Conservation (phyloP, 768 basidiomycete genomes). For the Paxillus ammoniavirescens region DNA sequence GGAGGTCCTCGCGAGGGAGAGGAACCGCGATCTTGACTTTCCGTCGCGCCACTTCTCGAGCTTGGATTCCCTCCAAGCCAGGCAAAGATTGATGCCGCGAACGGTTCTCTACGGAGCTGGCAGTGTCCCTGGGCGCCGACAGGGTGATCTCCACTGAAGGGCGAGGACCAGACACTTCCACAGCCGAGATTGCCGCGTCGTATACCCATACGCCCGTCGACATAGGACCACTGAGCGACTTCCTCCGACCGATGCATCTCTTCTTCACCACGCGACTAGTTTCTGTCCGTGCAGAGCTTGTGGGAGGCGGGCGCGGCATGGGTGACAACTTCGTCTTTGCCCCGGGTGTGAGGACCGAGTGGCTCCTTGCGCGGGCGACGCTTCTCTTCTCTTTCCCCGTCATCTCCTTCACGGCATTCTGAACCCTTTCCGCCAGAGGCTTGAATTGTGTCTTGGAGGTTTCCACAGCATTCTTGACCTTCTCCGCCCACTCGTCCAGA, state of each 20-base stretch:
- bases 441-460: slow-evolving; percentile 55
- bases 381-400: slow-evolving; percentile 20
- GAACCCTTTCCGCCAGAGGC: slow-evolving; percentile 43
- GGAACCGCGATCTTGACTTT: slow-evolving; percentile 21
- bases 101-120: slow-evolving; percentile 5
- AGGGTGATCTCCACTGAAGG: slow-evolving; percentile 23
- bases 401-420: slow-evolving; percentile 12
- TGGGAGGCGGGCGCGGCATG: neutral
- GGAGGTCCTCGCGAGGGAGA: slow-evolving; percentile 3
- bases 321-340: slow-evolving; percentile 12
- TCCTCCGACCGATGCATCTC: slow-evolving; percentile 52
- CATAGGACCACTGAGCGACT: slow-evolving; percentile 38
- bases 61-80: slow-evolving; percentile 14
- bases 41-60: slow-evolving; percentile 7
- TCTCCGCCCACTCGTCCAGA: slow-evolving; percentile 55
- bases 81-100: slow-evolving; percentile 26
- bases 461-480: slow-evolving; percentile 52
- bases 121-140: slow-evolving; percentile 2
- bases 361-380: slow-evolving; percentile 33
- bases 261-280: slow-evolving; percentile 47
- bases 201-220: slow-evolving; percentile 45
- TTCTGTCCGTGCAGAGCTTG: slow-evolving; percentile 8
- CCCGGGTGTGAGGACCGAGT: slow-evolving; percentile 26
- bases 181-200: slow-evolving; percentile 46
- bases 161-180: slow-evolving; percentile 29